Conservation (phyloP, 2,329 filamentous ascomycete species). For the Sporothrix dimorphospora region DNA sequence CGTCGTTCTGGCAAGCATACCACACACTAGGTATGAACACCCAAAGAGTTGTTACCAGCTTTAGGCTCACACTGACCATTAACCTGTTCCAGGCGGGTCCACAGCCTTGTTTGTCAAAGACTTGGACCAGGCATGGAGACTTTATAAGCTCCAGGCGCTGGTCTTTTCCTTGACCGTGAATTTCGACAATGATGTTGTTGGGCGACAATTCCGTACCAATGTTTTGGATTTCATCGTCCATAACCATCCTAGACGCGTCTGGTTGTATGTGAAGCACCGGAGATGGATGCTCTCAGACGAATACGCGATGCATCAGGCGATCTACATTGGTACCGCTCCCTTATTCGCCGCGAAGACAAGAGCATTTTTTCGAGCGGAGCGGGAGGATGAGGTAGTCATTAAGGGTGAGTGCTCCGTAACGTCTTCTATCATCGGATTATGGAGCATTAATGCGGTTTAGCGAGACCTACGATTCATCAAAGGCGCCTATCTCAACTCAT, state of each 20-base stretch:
- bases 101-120: not conserved
- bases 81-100: not conserved
- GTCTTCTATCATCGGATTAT: no score
- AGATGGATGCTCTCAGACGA: not conserved
- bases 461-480: no score
- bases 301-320: not conserved
- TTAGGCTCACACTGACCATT: not conserved
- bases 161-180: not conserved
- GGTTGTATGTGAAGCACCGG: not conserved
- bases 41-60: no score
- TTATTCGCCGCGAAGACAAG: not conserved
- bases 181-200: not conserved
- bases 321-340: not conserved
- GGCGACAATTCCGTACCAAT: not conserved
- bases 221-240: not conserved
- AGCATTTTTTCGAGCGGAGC: not conserved
- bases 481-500: no score
- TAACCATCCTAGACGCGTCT: not conserved
- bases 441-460: no score
- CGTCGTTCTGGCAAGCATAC: not conserved
- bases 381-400: not conserved
- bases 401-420: slow-evolving; percentile 4
- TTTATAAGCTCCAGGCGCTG: not conserved
- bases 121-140: not conserved
- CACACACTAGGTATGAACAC: no score